Base-by-base conservation (phyloP, 1,284 basidiomycete genomes). In the Sphaerobolus stellatus region DNA sequence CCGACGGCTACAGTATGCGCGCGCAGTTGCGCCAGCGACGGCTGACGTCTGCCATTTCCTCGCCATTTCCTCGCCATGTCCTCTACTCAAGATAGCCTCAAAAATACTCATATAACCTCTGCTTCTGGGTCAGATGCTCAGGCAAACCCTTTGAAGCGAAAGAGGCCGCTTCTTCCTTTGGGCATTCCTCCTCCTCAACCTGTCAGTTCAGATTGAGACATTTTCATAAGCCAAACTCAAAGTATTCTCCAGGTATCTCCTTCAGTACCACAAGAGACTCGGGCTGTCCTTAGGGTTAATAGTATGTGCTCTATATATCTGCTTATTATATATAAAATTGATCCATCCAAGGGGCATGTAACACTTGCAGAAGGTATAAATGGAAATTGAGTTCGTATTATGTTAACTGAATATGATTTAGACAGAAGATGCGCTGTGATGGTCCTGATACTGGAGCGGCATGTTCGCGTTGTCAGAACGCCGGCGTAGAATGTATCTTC, bases 361-460 rank as follows among this genome's bases (percentile, higher is more conserved):
- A 54, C 33, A 54, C 46, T 13, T 54, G 46, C 33, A 30, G 45
- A 48, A 48, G 52, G 52, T 54, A 31, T 22, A 4, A n/a, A 27
- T 16, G 30, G 14, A 5, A 22, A 48, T 27, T 14, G 14, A n/a
- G 3, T 24, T 22, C 13, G 20, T 40, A 36, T 25, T 14, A 14
- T 27, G 14, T 4, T 50, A 20, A 36, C 18, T 18, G 8, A 16
- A 25, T 14, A 11, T 38, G 5, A 4, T 18, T 8, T 48, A 54
- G 52, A 48, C 46, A 54, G 24, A 54, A 53, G 36, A 54, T 54
- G 46, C 52, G 52, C 20, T 54, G 52, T 25, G 52, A 54, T 22
- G 46, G 52, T 13, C 33, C 52, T 5, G 46, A 54, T 38, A 40
- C 30, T 18, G 45, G 46, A n/a, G 7, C 41, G 8, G 30, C 52